These are phyloP conservation scores for Pythium utonaiense DNA, from an alignment of 352 stramenopile genomes.

Conservation along the genomic window DNA sequence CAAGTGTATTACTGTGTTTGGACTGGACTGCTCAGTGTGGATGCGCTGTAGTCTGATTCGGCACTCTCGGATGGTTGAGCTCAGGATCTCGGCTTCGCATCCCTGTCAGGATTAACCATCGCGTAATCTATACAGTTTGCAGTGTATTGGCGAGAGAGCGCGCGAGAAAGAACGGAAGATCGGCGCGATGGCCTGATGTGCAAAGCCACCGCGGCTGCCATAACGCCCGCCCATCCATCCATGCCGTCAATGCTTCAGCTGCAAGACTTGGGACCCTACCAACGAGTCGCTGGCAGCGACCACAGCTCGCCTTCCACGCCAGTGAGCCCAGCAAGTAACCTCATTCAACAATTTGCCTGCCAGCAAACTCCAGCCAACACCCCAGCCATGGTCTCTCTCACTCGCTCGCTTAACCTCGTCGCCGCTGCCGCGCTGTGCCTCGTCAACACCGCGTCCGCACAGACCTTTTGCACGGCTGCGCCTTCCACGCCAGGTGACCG, in stretches of 20 bases:
- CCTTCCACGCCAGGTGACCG: slow-evolving; percentile 27
- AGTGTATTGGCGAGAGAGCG: neutral
- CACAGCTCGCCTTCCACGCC: no score
- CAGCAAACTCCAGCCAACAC: neutral
- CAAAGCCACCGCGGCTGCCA: neutral
- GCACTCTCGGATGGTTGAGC: no score
- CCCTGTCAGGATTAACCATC: neutral
- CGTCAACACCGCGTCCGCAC: slow-evolving; percentile 22
- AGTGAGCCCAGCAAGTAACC: neutral
- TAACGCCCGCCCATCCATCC: neutral
- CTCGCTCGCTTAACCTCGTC: neutral
- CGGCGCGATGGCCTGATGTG: neutral
- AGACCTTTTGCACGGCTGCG: slow-evolving; percentile 42
- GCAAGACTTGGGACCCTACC: neutral
- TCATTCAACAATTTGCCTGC: neutral
- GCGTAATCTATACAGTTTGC: neutral
- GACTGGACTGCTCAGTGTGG: no score
- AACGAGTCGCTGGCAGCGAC: no score
- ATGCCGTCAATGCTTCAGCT: neutral
- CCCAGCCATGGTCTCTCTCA: neutral
- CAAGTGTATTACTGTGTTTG: no score
- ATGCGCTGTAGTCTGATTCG: no score
- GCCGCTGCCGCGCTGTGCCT: neutral
- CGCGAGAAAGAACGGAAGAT: neutral
- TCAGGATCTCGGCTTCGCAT: no score